Conservation (phyloP, 768 basidiomycete species). For the Boletellus ananiceps region DNA sequence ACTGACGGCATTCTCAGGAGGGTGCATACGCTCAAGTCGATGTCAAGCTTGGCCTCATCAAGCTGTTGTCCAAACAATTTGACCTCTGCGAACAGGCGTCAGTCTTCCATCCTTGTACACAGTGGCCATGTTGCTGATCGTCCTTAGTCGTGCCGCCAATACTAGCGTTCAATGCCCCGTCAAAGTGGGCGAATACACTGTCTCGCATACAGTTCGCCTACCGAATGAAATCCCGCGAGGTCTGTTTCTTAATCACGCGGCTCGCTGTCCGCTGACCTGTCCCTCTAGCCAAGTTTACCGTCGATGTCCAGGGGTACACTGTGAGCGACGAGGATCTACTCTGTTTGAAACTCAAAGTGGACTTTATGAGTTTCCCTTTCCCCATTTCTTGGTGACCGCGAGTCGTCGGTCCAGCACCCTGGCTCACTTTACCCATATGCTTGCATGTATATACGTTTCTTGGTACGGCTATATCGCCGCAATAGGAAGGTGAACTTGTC, state of each 20-base stretch:
- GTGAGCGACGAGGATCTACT: constrained; percentile 68
- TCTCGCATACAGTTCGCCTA: constrained; percentile 78
- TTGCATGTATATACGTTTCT: constrained; percentile 4
- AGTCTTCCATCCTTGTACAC: constrained; percentile 30
- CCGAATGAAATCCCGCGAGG: constrained; percentile 91
- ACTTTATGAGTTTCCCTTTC: constrained; percentile 56
- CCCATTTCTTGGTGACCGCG: constrained; percentile 23
- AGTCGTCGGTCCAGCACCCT: neutral
- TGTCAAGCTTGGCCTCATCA: constrained; percentile 93
- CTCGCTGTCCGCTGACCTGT: constrained; percentile 3
- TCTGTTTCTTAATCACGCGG: constrained; percentile 22
- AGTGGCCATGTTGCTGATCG: constrained; percentile 1
- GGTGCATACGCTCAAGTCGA: constrained; percentile 86
- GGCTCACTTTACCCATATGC: neutral
- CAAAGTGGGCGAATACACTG: constrained; percentile 59
- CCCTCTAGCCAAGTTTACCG: constrained; percentile 72
- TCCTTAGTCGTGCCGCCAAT: constrained; percentile 64
- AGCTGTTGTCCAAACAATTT: constrained; percentile 77
- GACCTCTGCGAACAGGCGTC: constrained; percentile 95
- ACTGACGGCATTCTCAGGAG: constrained; percentile 48
- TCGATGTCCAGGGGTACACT: constrained; percentile 67
- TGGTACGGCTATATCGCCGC: neutral
- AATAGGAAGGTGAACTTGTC: constrained; percentile 6
- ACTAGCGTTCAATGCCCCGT: constrained; percentile 83
- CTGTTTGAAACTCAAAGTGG: constrained; percentile 74